phyloP scores from a whole-genome alignment of 192 early-diverging fungal genomes.

The Backusella parvicylindrica region DNA sequence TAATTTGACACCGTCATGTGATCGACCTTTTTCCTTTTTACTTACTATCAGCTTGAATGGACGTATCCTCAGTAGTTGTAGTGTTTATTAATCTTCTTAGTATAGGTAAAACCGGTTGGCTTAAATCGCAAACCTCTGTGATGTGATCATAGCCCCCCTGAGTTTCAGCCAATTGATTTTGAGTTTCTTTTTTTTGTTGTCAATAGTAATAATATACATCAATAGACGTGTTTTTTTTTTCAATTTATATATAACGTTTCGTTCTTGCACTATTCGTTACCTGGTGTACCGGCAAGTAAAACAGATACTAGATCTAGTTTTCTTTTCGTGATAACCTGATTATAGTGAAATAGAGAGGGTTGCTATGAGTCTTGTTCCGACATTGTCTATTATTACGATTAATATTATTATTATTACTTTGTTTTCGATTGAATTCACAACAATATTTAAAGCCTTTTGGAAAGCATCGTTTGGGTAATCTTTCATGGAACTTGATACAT shows the following conservation, averaged over 20 bases:
- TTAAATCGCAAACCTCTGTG: neutral
- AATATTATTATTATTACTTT: neutral
- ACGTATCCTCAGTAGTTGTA: neutral
- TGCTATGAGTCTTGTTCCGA: too few species aligned
- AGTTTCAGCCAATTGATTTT: neutral
- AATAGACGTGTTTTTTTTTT: neutral
- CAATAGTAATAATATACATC: neutral
- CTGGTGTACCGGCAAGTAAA: neutral
- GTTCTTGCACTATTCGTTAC: neutral
- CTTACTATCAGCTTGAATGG: neutral
- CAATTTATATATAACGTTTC: neutral
- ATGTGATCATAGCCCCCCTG: neutral
- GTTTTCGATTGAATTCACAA: neutral
- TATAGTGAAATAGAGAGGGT: neutral
- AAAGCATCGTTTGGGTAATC: neutral
- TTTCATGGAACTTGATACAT: neutral
- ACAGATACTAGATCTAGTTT: neutral
- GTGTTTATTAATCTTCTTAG: neutral
- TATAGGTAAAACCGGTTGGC: neutral
- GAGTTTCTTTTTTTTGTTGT: neutral
- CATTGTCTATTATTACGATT: too few species aligned
- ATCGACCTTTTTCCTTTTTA: neutral
- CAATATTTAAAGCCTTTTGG: neutral
- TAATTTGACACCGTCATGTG: too few species aligned
- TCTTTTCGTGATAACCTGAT: neutral